Evolutionary conservation across 306 rosid genomes (phyloP), one percentile per base, ranked within the genome.

Genomic region (Mimosa pudica): DNA sequence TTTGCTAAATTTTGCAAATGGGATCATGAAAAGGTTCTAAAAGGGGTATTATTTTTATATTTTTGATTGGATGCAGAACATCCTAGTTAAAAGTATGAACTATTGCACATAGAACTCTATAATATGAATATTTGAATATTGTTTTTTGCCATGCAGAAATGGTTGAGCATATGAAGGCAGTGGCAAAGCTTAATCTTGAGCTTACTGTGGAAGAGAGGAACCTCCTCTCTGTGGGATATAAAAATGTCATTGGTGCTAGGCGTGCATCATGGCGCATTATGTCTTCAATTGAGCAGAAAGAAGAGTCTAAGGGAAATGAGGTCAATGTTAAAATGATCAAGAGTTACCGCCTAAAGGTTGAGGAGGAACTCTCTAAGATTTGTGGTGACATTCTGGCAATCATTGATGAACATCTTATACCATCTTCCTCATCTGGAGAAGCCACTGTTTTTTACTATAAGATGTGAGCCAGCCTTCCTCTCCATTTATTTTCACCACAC

Each of bases 271-370:
- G 98, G 98, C 97, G 98, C 24, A 94, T 94, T 36, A 94, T 94
- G 98, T 92, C 98, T 54, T 94, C 98, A 57, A 94, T 94, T 82
- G 97, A 94, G 87, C 98, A 94, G 84, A 94, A 91, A 88, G 98
- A 94, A 86, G 98, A 94, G 87, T 85, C 97, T 10, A 94, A 94
- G 85, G 94, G 95, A 47, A 94, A 94, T 66, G 98, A 94, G 75
- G 78, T 89, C 82, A 92, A 94, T 80, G 98, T 94, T 70, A 94
- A 87, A 82, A 86, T 89, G 86, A 92, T 94, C 77, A 91, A 91
- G 88, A 73, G 87, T 79, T 94, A 94, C 86, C 88, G 97, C 90
- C 95, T 88, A 60, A 94, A 89, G 89, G 98, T 94, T 68, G 98
- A 94, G 88, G 97, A 94, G 74, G 98, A 92, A 79, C 98, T 94